Conservation (phyloP, 768 basidiomycete species). For the Suillus luteus region DNA sequence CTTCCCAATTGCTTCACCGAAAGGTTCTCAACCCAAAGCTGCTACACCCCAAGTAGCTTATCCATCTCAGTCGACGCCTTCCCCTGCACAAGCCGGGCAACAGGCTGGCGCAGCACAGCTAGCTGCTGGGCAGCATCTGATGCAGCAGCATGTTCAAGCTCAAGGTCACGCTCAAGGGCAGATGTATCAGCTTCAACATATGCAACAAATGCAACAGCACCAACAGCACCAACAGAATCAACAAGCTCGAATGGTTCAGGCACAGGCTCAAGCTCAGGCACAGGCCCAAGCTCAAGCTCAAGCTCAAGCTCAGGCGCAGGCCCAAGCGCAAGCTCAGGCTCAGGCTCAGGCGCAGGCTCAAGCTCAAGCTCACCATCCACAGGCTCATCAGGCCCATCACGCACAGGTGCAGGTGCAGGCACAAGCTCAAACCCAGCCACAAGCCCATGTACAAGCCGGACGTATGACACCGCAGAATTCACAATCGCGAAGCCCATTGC, state of each 20-base stretch:
- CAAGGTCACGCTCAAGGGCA: slow-evolving; percentile 18
- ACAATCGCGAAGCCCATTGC: slow-evolving; percentile 22
- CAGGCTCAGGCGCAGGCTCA: slow-evolving; percentile 4
- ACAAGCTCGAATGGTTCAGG: slow-evolving; percentile 23
- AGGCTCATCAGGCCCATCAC: slow-evolving; percentile 27
- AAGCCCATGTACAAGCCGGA: neutral
- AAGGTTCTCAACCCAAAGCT: slow-evolving; percentile 29
- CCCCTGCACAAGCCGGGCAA: slow-evolving; percentile 23
- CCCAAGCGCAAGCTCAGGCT: slow-evolving; percentile 16
- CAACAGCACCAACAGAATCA: neutral
- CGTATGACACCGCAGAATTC: slow-evolving; percentile 31
- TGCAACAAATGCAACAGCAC: neutral
- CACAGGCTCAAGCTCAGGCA: slow-evolving; percentile 2
- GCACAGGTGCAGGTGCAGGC: slow-evolving; percentile 20
- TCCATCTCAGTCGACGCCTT: slow-evolving; percentile 21
- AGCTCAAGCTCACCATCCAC: slow-evolving; percentile 13
- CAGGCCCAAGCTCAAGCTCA: slow-evolving; percentile 5
- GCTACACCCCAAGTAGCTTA: slow-evolving; percentile 32
- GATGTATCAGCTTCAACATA: slow-evolving; percentile 22
- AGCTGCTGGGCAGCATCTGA: slow-evolving; percentile 13
- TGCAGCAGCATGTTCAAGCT: slow-evolving; percentile 24
- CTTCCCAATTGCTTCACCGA: slow-evolving; percentile 27
- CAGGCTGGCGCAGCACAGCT: slow-evolving; percentile 25
- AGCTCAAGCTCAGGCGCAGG: slow-evolving; percentile 19
- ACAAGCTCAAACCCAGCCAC: slow-evolving; percentile 23